Conservation (phyloP, 2,329 filamentous ascomycete genomes). For the Ophiocordyceps australis region DNA sequence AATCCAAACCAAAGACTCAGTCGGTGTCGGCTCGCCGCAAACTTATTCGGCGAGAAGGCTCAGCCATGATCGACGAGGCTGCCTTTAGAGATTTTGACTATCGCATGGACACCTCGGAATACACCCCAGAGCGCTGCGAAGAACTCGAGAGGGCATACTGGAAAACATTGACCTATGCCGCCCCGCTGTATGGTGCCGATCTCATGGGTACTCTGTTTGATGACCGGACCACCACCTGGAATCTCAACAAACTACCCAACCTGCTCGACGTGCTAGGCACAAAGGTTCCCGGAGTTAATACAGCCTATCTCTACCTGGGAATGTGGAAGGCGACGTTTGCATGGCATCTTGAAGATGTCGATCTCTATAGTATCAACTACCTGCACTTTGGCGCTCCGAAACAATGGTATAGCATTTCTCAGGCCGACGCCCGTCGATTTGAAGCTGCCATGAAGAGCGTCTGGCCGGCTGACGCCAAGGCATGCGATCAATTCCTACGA, state of each 20-base stretch:
- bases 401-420: conserved; percentile 98
- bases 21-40: conserved; percentile 78
- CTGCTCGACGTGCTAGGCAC: conserved; percentile 84
- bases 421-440: conserved; percentile 81
- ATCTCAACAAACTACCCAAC: conserved; percentile 86
- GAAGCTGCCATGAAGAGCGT: conserved; percentile 90
- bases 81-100: conserved; percentile 89
- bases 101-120: conserved; percentile 72
- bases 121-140: conserved; percentile 77
- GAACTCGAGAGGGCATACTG: conserved; percentile 91
- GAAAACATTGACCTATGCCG: conserved; percentile 91
- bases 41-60: conserved; percentile 62
- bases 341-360: conserved; percentile 96
- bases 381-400: conserved; percentile 97
- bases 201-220: conserved; percentile 92
- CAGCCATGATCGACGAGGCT: conserved; percentile 70
- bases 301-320: conserved; percentile 88
- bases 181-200: conserved; percentile 89
- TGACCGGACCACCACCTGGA: conserved; percentile 72
- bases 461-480: conserved; percentile 89
- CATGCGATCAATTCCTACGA: conserved; percentile 86
- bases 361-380: conserved; percentile 99
- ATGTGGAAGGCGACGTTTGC: conserved; percentile 99
- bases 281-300: conserved; percentile 95
- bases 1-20: conserved; percentile 41